Conservation (phyloP, 2,329 filamentous ascomycete species). For the Cladosporium sp. region DNA sequence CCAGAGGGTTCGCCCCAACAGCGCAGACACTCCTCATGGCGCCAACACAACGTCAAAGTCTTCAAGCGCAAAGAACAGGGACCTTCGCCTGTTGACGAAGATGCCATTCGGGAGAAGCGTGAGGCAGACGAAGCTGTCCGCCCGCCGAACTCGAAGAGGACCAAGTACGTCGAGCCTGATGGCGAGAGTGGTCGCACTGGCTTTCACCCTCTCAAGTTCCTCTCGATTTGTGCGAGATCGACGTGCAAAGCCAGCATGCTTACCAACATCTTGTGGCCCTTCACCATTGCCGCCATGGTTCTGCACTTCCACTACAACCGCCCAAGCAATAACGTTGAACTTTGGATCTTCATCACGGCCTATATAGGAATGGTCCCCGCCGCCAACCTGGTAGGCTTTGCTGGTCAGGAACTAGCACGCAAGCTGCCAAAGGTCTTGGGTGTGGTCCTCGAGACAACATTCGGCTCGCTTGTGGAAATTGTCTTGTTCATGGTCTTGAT, state of each 20-base stretch:
- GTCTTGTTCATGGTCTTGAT: constrained; percentile 76
- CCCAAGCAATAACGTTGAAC: constrained; percentile 22
- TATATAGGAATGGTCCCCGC: constrained; percentile 50
- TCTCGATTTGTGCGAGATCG: constrained; percentile 41
- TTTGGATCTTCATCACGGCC: constrained; percentile 45
- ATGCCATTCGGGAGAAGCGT: neutral
- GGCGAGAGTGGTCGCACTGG: constrained; percentile 46
- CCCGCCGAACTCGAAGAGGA: neutral
- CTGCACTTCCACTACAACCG: constrained; percentile 42
- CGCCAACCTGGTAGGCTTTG: constrained; percentile 54
- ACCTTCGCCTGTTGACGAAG: neutral
- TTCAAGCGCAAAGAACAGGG: constrained; percentile 10
- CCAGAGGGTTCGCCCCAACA: neutral
- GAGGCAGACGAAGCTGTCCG: neutral
- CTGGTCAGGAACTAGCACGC: constrained; percentile 65
- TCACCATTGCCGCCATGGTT: constrained; percentile 45
- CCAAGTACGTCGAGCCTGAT: constrained; percentile 38
- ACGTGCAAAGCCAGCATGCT: constrained; percentile 44
- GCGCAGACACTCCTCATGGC: constrained; percentile 1
- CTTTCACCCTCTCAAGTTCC: constrained; percentile 41
- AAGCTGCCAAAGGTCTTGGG: constrained; percentile 72
- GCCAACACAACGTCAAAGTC: neutral
- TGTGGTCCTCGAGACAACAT: constrained; percentile 47
- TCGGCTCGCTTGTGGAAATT: constrained; percentile 75
- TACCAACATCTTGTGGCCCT: constrained; percentile 49